Conservation (phyloP, 495 filamentous ascomycete genomes). For the Staphylotrichum tortipilum region DNA sequence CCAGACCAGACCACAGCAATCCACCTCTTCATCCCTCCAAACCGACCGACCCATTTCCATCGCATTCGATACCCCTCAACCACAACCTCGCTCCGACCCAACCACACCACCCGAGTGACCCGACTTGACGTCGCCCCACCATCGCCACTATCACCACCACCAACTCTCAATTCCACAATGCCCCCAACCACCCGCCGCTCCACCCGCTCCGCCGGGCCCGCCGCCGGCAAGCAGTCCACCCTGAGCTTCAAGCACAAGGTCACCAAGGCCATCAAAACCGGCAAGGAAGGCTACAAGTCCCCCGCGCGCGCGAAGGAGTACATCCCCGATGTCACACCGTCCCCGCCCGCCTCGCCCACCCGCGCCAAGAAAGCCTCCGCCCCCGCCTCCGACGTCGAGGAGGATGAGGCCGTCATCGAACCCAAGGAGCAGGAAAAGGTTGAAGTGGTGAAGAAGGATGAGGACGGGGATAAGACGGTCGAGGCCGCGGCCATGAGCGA, state of each 20-base stretch:
- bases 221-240: constrained; percentile 51
- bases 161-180: no score
- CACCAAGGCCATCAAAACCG: constrained; percentile 58
- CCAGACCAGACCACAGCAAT: not conserved
- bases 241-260: constrained; percentile 70
- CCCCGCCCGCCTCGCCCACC: constrained; percentile 6
- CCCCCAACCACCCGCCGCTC: constrained; percentile 59
- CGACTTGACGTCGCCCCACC: constrained; percentile 19
- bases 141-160: no score
- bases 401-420: no score
- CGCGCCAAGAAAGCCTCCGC: not conserved
- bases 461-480: constrained; percentile 47
- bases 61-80: not conserved
- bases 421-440: not conserved
- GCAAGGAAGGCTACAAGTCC: constrained; percentile 42
- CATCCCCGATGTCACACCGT: constrained; percentile 19
- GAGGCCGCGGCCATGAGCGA: constrained; percentile 55
- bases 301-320: constrained; percentile 12
- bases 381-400: constrained; percentile 9
- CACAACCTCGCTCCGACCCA: not conserved
- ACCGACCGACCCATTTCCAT: not conserved
- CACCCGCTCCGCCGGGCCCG: constrained; percentile 34
- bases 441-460: constrained; percentile 18
- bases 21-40: not conserved
- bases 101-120: no score